Conservation (phyloP, 2,329 filamentous ascomycete species). For the Kalaharituber pfeilii region DNA sequence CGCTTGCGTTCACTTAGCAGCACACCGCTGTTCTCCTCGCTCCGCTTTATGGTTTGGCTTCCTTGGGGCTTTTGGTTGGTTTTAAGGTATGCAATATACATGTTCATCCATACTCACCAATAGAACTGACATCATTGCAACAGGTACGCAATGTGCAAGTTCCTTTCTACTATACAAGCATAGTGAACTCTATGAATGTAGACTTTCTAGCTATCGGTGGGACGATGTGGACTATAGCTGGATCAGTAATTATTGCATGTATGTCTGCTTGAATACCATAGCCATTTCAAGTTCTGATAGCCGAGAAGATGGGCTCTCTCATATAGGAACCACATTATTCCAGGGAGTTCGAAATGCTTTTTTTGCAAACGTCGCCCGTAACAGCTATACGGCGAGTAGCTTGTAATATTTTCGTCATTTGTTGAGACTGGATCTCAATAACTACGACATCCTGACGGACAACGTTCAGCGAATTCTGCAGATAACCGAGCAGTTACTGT, state of each 20-base stretch:
- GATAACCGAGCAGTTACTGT: constrained; percentile 93
- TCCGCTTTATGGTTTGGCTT: constrained; percentile 66
- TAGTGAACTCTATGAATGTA: constrained; percentile 94
- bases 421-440: constrained; percentile 70
- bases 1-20: not conserved
- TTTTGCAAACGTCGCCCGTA: constrained; percentile 89
- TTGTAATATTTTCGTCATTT: constrained; percentile 85
- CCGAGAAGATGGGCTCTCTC: constrained; percentile 53
- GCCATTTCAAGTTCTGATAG: constrained; percentile 9
- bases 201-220: constrained; percentile 76
- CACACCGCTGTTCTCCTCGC: constrained; percentile 53
- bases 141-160: constrained; percentile 84
- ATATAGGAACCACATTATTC: constrained; percentile 76
- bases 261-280: constrained; percentile 24
- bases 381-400: constrained; percentile 89
- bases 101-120: constrained; percentile 12
- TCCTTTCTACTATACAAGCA: constrained; percentile 97
- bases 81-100: constrained; percentile 47
- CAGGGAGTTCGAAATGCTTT: constrained; percentile 91
- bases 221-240: constrained; percentile 73
- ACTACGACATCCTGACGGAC: constrained; percentile 93
- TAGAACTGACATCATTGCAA: constrained; percentile 13
- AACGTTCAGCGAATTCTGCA: constrained; percentile 86
- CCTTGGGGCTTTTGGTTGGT: constrained; percentile 67
- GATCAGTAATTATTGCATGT: constrained; percentile 81